Base-by-base conservation (phyloP, 2,329 filamentous ascomycete genomes). In the Colletotrichum zoysiae region DNA sequence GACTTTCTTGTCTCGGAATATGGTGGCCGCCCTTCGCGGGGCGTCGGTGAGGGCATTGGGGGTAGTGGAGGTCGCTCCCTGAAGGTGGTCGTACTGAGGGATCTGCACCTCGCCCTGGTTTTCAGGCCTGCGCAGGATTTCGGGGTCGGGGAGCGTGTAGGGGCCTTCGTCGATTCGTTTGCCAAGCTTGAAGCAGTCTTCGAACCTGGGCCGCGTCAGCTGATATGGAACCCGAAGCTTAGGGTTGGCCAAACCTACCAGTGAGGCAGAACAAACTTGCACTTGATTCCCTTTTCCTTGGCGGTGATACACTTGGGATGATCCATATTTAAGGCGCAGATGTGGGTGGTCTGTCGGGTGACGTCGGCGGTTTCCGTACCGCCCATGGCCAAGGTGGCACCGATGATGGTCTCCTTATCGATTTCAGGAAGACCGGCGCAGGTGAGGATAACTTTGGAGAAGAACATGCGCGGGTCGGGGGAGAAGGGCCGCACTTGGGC, bases 101-200 rank as follows among this genome's bases (percentile, higher is more conserved):
- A 90, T 86, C 38, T 85, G 83, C 59, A 93, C 82, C 35, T 85
- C 84, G 62, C 92, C 82, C 4, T 85, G 82, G 60, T 89, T 87
- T 71, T 90, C 86, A 26, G 88, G 83, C 8, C 84, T 83, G 50
- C 85, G 86, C n/a, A 97, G 84, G 44, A 97, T 93, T 75, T 97
- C 94, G 1, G 96, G 93, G 75, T 98, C 87, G 1, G 96, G 96
- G 1, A 98, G 86, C 26, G 89, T 84, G 78, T 99, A 99, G 0
- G 96, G 96, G 8, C 86, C 84, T 80, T 99, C 96, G 76, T 94
- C 92, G 76, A 99, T 98, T 71, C 93, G 91, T 81, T 94, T 95
- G 61, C 95, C 95, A 38, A 99, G 89, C 81, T 93, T 96, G 76
- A 99, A 89, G 82, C 96, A 99, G 79, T 98, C 95, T 76, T 98